phyloP scores from a whole-genome alignment of 1,284 basidiomycete species.

The Vanrija sp. region DNA sequence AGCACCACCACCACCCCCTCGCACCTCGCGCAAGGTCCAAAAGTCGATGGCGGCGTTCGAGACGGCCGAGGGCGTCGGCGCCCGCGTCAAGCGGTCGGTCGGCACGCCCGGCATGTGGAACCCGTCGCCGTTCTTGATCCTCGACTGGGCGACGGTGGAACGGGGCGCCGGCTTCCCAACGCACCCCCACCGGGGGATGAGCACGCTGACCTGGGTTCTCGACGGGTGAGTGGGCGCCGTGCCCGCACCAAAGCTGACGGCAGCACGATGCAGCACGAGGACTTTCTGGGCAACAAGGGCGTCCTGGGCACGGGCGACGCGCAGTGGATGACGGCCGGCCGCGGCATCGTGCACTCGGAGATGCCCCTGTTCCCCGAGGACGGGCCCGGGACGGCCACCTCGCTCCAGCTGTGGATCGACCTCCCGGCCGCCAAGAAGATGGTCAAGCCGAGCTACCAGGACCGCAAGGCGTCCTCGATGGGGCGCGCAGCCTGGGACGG shows the following conservation, averaged over 20 bases:
- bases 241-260: not conserved
- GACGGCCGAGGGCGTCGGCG: constrained; percentile 81
- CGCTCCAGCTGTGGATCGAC: constrained; percentile 92
- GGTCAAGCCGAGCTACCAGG: constrained; percentile 55
- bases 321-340: constrained; percentile 90
- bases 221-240: constrained; percentile 57
- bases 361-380: constrained; percentile 66
- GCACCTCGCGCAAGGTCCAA: constrained; percentile 63
- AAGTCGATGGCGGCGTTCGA: constrained; percentile 73
- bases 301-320: constrained; percentile 74
- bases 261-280: constrained; percentile 65
- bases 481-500: not conserved
- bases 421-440: constrained; percentile 82
- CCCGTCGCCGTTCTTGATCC: constrained; percentile 83
- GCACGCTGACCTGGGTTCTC: constrained; percentile 72
- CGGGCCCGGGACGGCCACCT: constrained; percentile 36
- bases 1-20: not conserved
- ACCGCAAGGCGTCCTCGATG: not conserved
- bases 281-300: constrained; percentile 83
- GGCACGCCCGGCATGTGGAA: constrained; percentile 71
- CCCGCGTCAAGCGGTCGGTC: constrained; percentile 78
- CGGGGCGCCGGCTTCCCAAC: constrained; percentile 55
- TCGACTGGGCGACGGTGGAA: constrained; percentile 39
- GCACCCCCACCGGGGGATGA: constrained; percentile 85
- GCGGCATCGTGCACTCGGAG: constrained; percentile 65